A percentile compares a stretch with the other conserved stretches of the same genome.
These are phyloP conservation scores for Ceratocystis variospora DNA, from an alignment of 2,329 filamentous ascomycete genomes.

Conservation along the genomic window DNA sequence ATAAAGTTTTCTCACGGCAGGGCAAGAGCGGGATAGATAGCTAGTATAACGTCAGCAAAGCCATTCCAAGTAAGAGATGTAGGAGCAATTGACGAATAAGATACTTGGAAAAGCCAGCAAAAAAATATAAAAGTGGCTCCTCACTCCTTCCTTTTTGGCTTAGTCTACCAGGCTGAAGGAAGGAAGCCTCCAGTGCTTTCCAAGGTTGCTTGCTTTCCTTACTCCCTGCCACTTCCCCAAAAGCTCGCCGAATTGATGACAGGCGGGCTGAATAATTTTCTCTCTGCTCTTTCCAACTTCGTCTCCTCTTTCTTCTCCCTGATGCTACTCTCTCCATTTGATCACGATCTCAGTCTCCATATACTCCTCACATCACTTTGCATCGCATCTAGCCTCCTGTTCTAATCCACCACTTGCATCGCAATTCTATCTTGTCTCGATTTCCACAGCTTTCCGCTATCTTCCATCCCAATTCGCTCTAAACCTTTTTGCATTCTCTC, in stretches of 20 bases:
- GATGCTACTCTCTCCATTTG: background rate
- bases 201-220: background rate
- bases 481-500: background rate
- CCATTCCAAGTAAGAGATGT: background rate
- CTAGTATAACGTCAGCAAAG: background rate
- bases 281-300: background rate
- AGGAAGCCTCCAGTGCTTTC: slow-evolving; percentile 1
- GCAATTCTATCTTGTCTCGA: background rate
- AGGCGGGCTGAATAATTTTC: background rate
- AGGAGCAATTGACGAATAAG: background rate
- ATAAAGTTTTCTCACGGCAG: background rate
- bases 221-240: slow-evolving; percentile 1
- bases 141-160: background rate
- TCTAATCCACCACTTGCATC: background rate
- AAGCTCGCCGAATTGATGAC: background rate
- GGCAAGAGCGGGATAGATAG: background rate
- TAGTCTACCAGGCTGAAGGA: background rate
- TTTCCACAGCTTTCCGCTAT: background rate
- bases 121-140: background rate
- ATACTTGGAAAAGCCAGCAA: background rate
- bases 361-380: background rate
- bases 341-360: background rate
- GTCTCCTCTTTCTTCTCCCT: background rate
- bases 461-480: background rate
- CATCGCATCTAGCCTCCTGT: background rate